Percentiles rank a stretch among this genome's conserved stretches.
Conservation (phyloP, 345 rosid species). For the Lepidium didymum region DNA sequence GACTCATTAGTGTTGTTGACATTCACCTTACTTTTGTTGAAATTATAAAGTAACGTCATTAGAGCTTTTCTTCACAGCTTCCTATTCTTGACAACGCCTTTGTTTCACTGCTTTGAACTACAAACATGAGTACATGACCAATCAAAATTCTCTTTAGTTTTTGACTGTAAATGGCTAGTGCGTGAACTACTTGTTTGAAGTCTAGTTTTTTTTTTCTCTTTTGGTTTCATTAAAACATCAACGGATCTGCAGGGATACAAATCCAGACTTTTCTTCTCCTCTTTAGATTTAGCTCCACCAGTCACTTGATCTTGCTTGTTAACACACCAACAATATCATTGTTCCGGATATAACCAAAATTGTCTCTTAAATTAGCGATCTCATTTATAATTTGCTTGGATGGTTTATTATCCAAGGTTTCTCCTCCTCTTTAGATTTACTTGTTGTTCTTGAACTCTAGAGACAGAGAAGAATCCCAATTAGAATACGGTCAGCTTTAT, state of each 20-base stretch:
- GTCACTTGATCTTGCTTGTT: slow-evolving; percentile 28
- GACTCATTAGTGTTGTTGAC: too few relatives aligned
- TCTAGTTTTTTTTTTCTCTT: slow-evolving; percentile 15
- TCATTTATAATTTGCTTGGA: slow-evolving; percentile 17
- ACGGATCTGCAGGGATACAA: slow-evolving; percentile 18
- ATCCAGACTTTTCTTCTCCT: slow-evolving; percentile 27
- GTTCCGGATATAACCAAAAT: slow-evolving; percentile 31
- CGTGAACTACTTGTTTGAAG: slow-evolving; percentile 32
- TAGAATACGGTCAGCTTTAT: too few relatives aligned
- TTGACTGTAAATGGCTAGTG: slow-evolving; percentile 14
- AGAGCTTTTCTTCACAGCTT: slow-evolving; percentile 25
- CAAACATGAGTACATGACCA: not conserved
- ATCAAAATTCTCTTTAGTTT: not conserved
- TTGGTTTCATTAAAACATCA: slow-evolving; percentile 29
- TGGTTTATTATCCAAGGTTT: not conserved
- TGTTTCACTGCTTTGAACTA: not conserved
- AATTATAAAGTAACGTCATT: not conserved
- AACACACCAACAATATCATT: slow-evolving; percentile 17
- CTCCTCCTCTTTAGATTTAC: too few relatives aligned
- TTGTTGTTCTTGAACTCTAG: too few relatives aligned
- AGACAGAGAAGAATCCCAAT: too few relatives aligned
- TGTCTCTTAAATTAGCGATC: slow-evolving; percentile 28
- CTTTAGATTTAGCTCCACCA: slow-evolving; percentile 20
- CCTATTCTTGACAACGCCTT: slow-evolving; percentile 4
- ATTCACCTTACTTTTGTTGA: too few relatives aligned